A percentile compares a stretch with the other conserved stretches of the same genome.
phyloP scores from a whole-genome alignment of 2,329 filamentous ascomycete species.

The Hypomyces perniciosus region DNA sequence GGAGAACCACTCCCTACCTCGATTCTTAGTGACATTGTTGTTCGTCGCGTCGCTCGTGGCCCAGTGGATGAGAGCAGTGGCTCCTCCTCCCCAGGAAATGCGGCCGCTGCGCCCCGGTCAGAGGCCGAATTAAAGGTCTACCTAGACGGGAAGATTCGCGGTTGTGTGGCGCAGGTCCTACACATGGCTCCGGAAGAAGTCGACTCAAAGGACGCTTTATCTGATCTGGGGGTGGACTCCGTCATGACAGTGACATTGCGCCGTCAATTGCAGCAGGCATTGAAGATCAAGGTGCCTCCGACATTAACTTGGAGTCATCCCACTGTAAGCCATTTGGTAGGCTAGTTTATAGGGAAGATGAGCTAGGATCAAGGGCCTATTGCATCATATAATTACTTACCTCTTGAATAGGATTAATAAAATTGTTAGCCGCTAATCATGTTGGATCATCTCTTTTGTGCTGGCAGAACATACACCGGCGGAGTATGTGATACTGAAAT shows the following conservation, averaged over 20 bases:
- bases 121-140: not conserved
- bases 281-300: conserved; percentile 8
- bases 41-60: not conserved
- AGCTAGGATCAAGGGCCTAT: too few relatives aligned
- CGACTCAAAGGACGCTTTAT: not conserved
- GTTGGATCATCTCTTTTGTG: too few relatives aligned
- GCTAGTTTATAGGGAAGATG: conserved; percentile 5
- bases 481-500: too few relatives aligned
- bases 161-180: not conserved
- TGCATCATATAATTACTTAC: too few relatives aligned
- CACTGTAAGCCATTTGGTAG: conserved; percentile 3
- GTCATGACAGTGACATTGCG: conserved; percentile 10
- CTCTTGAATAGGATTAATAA: too few relatives aligned
- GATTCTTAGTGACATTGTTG: conserved; percentile 5
- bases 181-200: not conserved
- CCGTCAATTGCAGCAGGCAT: not conserved
- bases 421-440: too few relatives aligned
- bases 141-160: not conserved
- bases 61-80: not conserved
- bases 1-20: conserved; percentile 1
- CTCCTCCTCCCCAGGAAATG: not conserved
- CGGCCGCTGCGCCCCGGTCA: not conserved
- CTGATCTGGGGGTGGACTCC: conserved; percentile 6
- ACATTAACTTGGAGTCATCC: conserved; percentile 9
- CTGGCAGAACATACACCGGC: too few relatives aligned